phyloP scores from a whole-genome alignment of 495 filamentous ascomycete genomes.

The Aspergillus conjunctus region DNA sequence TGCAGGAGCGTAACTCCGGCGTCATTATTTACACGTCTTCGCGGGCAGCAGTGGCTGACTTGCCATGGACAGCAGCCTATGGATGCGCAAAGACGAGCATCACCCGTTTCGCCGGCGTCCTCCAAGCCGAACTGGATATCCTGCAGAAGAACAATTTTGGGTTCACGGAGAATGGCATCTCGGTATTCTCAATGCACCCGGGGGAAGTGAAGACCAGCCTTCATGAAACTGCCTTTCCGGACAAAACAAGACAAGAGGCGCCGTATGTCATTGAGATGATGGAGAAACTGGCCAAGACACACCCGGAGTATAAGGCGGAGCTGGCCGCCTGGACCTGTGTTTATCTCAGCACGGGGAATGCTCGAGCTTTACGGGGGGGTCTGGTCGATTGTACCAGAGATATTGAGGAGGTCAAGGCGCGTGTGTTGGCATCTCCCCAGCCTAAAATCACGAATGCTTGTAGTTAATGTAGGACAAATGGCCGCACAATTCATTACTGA shows the following conservation, averaged over 20 bases:
- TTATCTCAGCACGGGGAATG: not conserved
- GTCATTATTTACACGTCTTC: conserved; percentile 1
- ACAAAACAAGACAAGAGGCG: not conserved
- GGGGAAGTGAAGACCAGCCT: not conserved
- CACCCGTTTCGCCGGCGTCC: not conserved
- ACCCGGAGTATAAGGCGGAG: not conserved
- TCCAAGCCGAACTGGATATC: not conserved
- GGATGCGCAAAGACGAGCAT: not conserved
- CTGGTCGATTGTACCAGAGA: not conserved
- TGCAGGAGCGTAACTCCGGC: not conserved
- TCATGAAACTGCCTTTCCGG: not conserved
- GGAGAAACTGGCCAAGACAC: not conserved
- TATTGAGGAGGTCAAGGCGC: conserved; percentile 2
- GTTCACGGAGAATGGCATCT: not conserved
- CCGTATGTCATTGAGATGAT: conserved; percentile 4
- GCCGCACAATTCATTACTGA: too few species aligned
- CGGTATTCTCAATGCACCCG: not conserved
- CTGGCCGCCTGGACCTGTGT: conserved; percentile 2
- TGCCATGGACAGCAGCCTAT: not conserved
- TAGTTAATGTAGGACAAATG: not conserved
- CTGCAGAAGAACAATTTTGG: not conserved
- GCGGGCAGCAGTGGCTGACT: not conserved
- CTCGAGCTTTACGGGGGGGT: not conserved
- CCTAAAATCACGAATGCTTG: not conserved
- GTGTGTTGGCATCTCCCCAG: not conserved